These are phyloP conservation scores for Lasiodiplodia hormozganensis DNA, from an alignment of 2,329 filamentous ascomycete genomes.

Conservation along the genomic window DNA sequence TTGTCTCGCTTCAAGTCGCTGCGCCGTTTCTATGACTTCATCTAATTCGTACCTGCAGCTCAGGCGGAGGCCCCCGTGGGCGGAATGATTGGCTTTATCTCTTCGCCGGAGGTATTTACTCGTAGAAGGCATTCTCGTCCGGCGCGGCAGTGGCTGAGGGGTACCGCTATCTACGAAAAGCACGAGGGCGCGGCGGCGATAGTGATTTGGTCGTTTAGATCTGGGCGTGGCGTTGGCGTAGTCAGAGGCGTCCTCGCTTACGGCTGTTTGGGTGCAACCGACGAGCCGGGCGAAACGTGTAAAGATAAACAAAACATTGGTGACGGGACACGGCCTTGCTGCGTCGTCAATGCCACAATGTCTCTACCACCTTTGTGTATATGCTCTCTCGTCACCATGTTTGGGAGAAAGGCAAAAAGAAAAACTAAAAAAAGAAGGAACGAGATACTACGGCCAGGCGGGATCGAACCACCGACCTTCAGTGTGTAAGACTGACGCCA, in stretches of 20 bases:
- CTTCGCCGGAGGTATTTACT: neutral
- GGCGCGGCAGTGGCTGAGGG: constrained; percentile 17
- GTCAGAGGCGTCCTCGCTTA: constrained; percentile 8
- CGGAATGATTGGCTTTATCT: constrained; percentile 20
- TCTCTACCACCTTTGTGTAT: too few relatives aligned
- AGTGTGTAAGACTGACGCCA: constrained; percentile 31
- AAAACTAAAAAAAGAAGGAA: neutral
- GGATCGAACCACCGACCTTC: constrained; percentile 32
- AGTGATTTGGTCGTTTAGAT: constrained; percentile 8
- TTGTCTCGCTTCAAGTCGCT: neutral
- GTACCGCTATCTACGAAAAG: neutral
- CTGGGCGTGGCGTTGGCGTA: constrained; percentile 5
- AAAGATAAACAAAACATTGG: neutral
- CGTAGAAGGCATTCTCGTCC: neutral
- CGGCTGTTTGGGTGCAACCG: neutral
- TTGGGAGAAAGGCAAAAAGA: neutral
- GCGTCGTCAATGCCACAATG: too few relatives aligned
- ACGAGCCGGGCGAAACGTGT: neutral
- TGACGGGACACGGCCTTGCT: neutral
- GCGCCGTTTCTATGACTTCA: neutral
- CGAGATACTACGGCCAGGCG: constrained; percentile 27
- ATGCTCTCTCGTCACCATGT: too few relatives aligned
- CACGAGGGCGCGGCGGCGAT: constrained; percentile 10
- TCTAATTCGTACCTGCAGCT: constrained; percentile 19
- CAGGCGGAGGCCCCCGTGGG: neutral